A percentile compares a stretch with the other conserved stretches of the same genome.
Evolutionary conservation across 495 filamentous ascomycete species (phyloP).

Genomic region (Hypoxylon intermedium): DNA sequence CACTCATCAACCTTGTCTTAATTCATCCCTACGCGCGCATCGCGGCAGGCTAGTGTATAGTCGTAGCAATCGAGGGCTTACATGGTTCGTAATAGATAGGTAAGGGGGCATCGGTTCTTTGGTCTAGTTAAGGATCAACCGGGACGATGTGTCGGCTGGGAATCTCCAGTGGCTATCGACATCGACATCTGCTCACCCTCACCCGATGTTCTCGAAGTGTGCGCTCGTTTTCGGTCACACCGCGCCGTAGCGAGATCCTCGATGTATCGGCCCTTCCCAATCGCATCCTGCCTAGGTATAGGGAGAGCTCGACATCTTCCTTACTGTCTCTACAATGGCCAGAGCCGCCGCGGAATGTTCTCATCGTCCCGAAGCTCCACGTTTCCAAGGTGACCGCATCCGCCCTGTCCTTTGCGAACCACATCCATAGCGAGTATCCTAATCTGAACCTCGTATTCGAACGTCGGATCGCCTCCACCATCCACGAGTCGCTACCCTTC

Average conservation of each 20-base stretch:
- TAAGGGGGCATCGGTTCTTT: not conserved
- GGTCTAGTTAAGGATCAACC: not conserved
- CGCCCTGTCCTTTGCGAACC: conserved; percentile 79
- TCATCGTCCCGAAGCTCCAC: conserved; percentile 86
- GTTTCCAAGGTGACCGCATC: conserved; percentile 73
- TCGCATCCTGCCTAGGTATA: conserved; percentile 60
- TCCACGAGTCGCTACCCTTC: conserved; percentile 77
- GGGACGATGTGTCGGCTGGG: conserved; percentile 15
- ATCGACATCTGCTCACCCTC: no score
- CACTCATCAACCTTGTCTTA: not conserved
- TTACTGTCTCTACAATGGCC: conserved; percentile 90
- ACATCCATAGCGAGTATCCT: conserved; percentile 81
- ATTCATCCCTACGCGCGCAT: not conserved
- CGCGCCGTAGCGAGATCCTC: conserved; percentile 52
- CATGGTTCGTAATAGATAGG: not conserved
- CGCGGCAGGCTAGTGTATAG: not conserved
- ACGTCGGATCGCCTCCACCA: conserved; percentile 69
- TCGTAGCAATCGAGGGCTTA: not conserved
- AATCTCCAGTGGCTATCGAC: conserved; percentile 1
- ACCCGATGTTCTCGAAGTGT: not conserved
- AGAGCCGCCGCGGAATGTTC: conserved; percentile 83
- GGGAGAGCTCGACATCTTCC: conserved; percentile 54
- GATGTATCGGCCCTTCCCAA: conserved; percentile 59
- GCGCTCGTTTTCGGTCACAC: conserved; percentile 57
- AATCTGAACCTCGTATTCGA: conserved; percentile 84